Evolutionary conservation across 2,329 filamentous ascomycete species (phyloP).

Genomic region (Setomelanomma holmii): DNA sequence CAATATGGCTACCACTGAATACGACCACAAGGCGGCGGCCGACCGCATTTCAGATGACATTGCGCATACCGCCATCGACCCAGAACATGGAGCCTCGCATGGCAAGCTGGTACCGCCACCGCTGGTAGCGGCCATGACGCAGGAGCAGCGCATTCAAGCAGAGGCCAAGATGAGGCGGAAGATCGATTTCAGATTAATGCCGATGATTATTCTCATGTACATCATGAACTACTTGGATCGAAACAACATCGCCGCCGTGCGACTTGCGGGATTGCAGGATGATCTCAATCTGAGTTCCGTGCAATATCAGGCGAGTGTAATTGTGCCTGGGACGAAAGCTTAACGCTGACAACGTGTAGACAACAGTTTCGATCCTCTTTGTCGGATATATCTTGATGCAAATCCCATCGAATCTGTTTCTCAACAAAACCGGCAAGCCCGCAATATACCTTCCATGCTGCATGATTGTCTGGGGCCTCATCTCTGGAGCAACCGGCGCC

Average conservation of each 20-base stretch:
- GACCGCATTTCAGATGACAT: constrained; percentile 37
- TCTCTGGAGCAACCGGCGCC: constrained; percentile 47
- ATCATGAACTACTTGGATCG: constrained; percentile 72
- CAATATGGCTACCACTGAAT: constrained; percentile 24
- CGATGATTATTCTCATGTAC: constrained; percentile 76
- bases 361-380: constrained; percentile 48
- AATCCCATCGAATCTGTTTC: constrained; percentile 57
- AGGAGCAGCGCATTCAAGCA: constrained; percentile 59
- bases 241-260: constrained; percentile 73
- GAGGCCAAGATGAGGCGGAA: constrained; percentile 71
- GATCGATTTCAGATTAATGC: constrained; percentile 72
- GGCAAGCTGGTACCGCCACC: constrained; percentile 41
- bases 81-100: constrained; percentile 21
- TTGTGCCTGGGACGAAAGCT: not conserved
- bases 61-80: constrained; percentile 8
- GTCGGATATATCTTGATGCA: constrained; percentile 51
- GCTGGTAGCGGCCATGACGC: constrained; percentile 53
- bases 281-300: constrained; percentile 64
- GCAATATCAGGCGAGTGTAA: constrained; percentile 59
- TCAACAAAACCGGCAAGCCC: constrained; percentile 51
- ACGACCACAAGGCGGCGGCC: constrained; percentile 26
- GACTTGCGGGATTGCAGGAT: constrained; percentile 66
- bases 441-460: constrained; percentile 51
- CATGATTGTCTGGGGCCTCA: constrained; percentile 52
- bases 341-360: not conserved